Evolutionary conservation across 352 stramenopile species (phyloP), one percentile per base, ranked within the genome.

Genomic region (Phytophthora europaea): DNA sequence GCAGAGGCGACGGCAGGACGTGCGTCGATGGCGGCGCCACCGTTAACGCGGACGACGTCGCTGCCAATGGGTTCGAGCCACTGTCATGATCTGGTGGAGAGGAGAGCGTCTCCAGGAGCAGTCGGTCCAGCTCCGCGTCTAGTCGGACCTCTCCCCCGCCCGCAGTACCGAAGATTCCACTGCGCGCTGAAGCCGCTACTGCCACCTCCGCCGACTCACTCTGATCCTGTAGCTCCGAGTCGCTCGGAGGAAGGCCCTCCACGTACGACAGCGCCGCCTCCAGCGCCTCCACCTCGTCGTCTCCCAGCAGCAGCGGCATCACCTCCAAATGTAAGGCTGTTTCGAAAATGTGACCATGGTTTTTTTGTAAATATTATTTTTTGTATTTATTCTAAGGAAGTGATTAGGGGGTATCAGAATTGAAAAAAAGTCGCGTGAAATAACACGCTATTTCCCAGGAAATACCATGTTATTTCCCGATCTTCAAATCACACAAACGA

Each of bases 221-320:
- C 8, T 63, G 56, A 1, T 16, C 31, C 22, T 54, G 56, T 8
- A 50, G 34, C 16, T 31, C 48, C 3, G 43, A 13, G 3, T 55
- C 45, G 36, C 28, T 16, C 6, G 57, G 3, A 16, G 54, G 31
- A 45, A 76, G 66, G 6, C 62, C 59, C 6, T 80, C 73, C 28
- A 77, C 47, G 43, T 71, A 77, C 15, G 62, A 77, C 34, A 80
- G 68, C 31, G 68, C 73, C 16, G 73, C 68, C 48, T 80, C 73
- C 40, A 77, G 53, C n/a, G 63, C 67, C 38, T 76, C 73, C 31
- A 67, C 51, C 45, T 80, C 68, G 52, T 77, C 69, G 57, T 80
- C 72, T 23, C 70, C 68, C n/a, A 82, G 51, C 40, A 73, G 63
- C 43, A 82, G 63, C 60, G 71, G 55, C 75, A 82, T 81, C 47